These are phyloP conservation scores for Rubia peregrina DNA, from an alignment of 305 asterid genomes.

Conservation along the genomic window DNA sequence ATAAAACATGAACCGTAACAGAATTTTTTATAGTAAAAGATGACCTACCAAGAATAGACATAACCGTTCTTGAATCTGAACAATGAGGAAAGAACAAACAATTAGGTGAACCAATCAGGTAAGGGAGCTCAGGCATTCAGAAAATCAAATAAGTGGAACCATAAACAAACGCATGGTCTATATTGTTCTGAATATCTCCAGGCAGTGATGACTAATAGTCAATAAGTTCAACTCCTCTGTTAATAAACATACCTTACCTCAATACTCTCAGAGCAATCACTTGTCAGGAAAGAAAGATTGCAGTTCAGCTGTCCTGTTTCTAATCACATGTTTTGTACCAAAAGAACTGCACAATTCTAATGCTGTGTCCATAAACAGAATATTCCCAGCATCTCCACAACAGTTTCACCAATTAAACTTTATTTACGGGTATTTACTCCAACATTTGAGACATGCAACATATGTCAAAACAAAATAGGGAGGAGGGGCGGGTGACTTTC, in stretches of 20 bases:
- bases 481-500: not conserved
- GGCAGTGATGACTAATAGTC: not conserved
- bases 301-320: not conserved
- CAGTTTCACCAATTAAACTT: not conserved
- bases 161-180: not conserved
- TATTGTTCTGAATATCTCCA: not conserved
- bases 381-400: not conserved
- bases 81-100: conserved; percentile 19
- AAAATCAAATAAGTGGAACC: not conserved
- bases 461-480: not conserved
- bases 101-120: not conserved
- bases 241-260: not conserved
- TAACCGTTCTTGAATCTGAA: conserved; percentile 97
- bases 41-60: conserved; percentile 35
- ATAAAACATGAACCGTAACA: not conserved
- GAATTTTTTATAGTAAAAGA: not conserved
- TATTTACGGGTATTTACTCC: not conserved
- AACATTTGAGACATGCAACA: conserved; percentile 12
- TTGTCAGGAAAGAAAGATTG: not conserved
- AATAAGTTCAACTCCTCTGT: not conserved
- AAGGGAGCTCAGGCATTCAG: not conserved
- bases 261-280: not conserved
- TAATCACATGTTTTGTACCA: not conserved
- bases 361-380: not conserved
- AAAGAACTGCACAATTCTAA: not conserved